Evolutionary conservation across 805 yeast species (phyloP).

Genomic region (Sugiyamaella chiloensis): DNA sequence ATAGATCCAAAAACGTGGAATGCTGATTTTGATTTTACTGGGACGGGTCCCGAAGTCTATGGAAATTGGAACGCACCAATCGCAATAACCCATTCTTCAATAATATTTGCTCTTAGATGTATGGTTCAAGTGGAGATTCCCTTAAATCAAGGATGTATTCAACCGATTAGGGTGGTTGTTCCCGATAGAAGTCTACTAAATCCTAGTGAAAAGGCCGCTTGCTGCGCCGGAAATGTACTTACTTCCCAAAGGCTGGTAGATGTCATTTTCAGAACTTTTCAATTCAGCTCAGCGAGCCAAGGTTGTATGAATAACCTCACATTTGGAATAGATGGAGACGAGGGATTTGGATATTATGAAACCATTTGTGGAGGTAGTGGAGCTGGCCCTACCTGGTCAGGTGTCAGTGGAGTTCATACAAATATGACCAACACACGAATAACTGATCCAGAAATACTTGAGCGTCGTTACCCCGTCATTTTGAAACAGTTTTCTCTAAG

Average conservation of each 20-base stretch:
- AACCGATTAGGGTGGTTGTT: slow-evolving; percentile 66
- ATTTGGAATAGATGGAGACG: slow-evolving; percentile 74
- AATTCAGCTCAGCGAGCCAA: slow-evolving; percentile 91
- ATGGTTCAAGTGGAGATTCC: slow-evolving; percentile 87
- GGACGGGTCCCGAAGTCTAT: slow-evolving; percentile 82
- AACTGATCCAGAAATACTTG: slow-evolving; percentile 87
- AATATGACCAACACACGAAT: slow-evolving; percentile 93
- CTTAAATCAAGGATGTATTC: slow-evolving; percentile 86
- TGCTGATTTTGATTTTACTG: slow-evolving; percentile 78
- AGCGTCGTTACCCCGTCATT: slow-evolving; percentile 81
- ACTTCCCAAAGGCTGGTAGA: slow-evolving; percentile 93
- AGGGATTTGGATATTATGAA: slow-evolving; percentile 85
- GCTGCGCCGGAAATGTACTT: slow-evolving; percentile 91
- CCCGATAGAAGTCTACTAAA: slow-evolving; percentile 63
- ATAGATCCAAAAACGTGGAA: slow-evolving; percentile 52
- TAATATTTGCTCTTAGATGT: slow-evolving; percentile 80
- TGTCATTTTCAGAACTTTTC: slow-evolving; percentile 79
- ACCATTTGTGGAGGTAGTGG: slow-evolving; percentile 97
- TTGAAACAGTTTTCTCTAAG: slow-evolving; percentile 70
- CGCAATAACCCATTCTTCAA: slow-evolving; percentile 86
- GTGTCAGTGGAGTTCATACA: slow-evolving; percentile 86
- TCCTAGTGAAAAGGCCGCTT: slow-evolving; percentile 85
- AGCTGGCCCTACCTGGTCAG: slow-evolving; percentile 83
- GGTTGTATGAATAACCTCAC: slow-evolving; percentile 94
- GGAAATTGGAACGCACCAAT: slow-evolving; percentile 92